Base-by-base conservation (phyloP, 2,329 filamentous ascomycete species). In the Cercospora berteroae region DNA sequence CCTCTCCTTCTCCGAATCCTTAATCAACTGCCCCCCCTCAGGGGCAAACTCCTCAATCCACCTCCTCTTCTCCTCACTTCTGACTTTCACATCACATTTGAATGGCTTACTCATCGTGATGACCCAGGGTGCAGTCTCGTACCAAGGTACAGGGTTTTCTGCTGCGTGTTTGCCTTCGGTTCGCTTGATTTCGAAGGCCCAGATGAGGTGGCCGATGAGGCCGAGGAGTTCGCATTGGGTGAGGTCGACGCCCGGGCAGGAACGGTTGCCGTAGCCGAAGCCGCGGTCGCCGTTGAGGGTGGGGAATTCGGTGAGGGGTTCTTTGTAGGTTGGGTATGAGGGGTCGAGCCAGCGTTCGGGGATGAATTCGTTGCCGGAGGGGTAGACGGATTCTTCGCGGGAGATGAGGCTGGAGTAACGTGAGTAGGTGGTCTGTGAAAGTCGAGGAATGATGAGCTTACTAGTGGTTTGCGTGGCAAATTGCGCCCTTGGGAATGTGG, bases 401-500 rank as follows among this genome's bases (percentile, higher is more conserved):
- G 67, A 71, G 65, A 77, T 76, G 55, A 77, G 74, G 67, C 74
- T 75, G 65, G 8, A n/a, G 10, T 13, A 18, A 16, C 1, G 60
- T 71, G 57, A 72, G 71, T 52, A 58, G 31, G 12, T 7, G 13
- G n/a, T n/a, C 7, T 58, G 6, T 33, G 50, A 20, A 4, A 7
- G 10, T 31, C n/a, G 36, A 62, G 10, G 18, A 20, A 59, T 9
- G 27, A 18, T 44, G 12, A 12, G 12, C 73, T 73, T 70, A 76
- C 74, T 76, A 77, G 72, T 77, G 75, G 67, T 77, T 77, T 52
- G 75, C 75, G 72, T 77, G 75, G 48, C 75, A 69, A 33, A 77
- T 76, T 42, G 77, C 72, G 64, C 77, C 78, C 68, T 79, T 79
- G 48, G 75, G 75, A 57, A 80, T 79, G 63, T 75, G 74, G 67